These are phyloP conservation scores for Chrysoporthe austroafricana DNA, from an alignment of 2,329 filamentous ascomycete genomes.

Conservation along the genomic window DNA sequence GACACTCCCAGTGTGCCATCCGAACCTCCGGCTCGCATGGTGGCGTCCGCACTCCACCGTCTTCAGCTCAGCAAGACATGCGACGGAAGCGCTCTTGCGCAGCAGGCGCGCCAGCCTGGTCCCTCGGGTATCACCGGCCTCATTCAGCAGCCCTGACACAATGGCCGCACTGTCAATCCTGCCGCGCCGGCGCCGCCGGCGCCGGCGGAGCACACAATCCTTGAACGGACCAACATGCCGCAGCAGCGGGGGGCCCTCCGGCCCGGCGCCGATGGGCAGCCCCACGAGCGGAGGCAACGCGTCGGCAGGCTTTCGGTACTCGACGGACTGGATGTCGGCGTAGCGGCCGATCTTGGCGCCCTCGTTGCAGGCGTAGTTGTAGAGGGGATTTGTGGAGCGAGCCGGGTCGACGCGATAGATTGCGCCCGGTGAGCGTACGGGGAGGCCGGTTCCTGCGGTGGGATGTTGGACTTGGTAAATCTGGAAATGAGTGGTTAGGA, in stretches of 20 bases:
- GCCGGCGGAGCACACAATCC: slow-evolving; percentile 33
- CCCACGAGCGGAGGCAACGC: slow-evolving; percentile 37
- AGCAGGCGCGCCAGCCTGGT: slow-evolving; percentile 4
- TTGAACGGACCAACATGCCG: slow-evolving; percentile 39
- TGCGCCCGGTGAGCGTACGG: slow-evolving; percentile 21
- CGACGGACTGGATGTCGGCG: slow-evolving; percentile 22
- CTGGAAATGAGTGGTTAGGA: neutral
- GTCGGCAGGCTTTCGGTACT: slow-evolving; percentile 12
- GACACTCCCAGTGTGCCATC: neutral
- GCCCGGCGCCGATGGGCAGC: slow-evolving; percentile 47
- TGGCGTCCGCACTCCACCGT: neutral
- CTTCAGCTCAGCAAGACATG: slow-evolving; percentile 4
- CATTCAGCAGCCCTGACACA: slow-evolving; percentile 11
- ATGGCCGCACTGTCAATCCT: neutral
- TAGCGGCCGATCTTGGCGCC: slow-evolving; percentile 12
- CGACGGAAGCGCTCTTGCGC: slow-evolving; percentile 18
- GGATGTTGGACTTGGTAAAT: too few relatives aligned
- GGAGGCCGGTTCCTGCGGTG: neutral
- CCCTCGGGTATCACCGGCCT: neutral
- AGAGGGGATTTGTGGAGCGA: slow-evolving; percentile 24
- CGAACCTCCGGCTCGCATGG: neutral
- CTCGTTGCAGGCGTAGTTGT: slow-evolving; percentile 26
- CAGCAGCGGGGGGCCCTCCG: slow-evolving; percentile 39
- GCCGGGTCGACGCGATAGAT: slow-evolving; percentile 22
- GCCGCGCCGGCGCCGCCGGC: neutral